Conservation (phyloP, 2,329 filamentous ascomycete species). For the Alternaria sp. region DNA sequence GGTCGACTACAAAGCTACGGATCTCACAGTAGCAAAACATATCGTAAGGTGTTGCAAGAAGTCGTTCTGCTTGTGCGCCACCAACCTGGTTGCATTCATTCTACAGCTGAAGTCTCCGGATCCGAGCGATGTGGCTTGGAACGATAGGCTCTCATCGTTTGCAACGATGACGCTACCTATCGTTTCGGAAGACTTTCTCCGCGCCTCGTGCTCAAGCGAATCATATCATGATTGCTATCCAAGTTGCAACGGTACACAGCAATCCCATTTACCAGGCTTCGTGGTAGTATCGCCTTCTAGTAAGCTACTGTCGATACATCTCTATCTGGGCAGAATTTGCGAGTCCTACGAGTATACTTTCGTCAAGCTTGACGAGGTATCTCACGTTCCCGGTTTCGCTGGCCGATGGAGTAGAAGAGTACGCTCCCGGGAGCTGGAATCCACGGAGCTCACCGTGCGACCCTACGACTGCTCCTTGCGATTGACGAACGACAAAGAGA, state of each 20-base stretch:
- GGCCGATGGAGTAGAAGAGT: not conserved
- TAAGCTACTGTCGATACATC: not conserved
- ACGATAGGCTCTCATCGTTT: not conserved
- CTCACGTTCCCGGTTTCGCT: not conserved
- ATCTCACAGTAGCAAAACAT: not conserved
- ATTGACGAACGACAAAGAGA: not conserved
- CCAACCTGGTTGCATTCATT: not conserved
- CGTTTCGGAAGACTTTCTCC: not conserved
- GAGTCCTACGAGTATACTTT: not conserved
- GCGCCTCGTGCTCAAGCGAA: not conserved
- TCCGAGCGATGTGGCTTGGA: not conserved
- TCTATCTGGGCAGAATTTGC: not conserved
- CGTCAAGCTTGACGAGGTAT: not conserved
- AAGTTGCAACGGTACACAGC: not conserved
- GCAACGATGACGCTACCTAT: not conserved
- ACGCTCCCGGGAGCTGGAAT: no score
- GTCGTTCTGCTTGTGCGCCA: not conserved
- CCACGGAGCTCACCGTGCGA: not conserved
- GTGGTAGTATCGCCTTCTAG: not conserved
- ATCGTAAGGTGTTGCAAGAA: not conserved
- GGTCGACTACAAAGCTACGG: not conserved
- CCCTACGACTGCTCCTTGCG: not conserved
- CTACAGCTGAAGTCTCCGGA: not conserved
- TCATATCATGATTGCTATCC: not conserved
- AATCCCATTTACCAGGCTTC: not conserved